A percentile compares a stretch with the other conserved stretches of the same genome.
Conservation (phyloP, 768 basidiomycete genomes). For the Agaricus sinodeliciosus region DNA sequence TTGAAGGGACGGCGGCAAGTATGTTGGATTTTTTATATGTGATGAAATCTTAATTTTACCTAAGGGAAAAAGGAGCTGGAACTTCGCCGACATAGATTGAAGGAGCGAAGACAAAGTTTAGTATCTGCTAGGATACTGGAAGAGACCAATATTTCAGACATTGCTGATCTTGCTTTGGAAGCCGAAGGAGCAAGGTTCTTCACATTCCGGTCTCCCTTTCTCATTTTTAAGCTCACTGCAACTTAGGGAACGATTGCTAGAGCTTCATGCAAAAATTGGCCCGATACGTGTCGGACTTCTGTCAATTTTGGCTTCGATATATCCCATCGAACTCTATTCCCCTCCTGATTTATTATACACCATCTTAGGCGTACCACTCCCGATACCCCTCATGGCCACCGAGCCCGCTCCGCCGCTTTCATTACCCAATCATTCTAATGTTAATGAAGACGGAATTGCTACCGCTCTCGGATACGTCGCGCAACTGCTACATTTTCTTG, state of each 20-base stretch:
- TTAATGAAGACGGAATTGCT: constrained; percentile 83
- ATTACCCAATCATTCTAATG: constrained; percentile 54
- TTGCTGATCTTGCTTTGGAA: background rate
- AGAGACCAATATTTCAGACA: constrained; percentile 8
- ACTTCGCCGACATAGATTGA: constrained; percentile 36
- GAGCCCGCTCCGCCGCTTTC: constrained; percentile 83
- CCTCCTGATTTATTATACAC: constrained; percentile 85
- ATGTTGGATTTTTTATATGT: constrained; percentile 15
- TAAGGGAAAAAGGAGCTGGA: constrained; percentile 26
- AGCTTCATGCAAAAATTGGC: constrained; percentile 42
- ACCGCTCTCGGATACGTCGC: constrained; percentile 90
- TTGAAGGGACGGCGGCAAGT: constrained; percentile 42
- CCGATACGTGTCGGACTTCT: constrained; percentile 59
- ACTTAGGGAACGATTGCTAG: constrained; percentile 39
- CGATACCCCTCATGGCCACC: constrained; percentile 67
- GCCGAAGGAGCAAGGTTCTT: constrained; percentile 17
- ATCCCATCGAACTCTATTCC: constrained; percentile 83
- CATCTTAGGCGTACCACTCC: constrained; percentile 83
- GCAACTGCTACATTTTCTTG: constrained; percentile 77
- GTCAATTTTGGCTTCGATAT: constrained; percentile 68
- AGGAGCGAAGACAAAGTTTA: constrained; percentile 36
- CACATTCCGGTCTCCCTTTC: constrained; percentile 11
- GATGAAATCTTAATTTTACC: constrained; percentile 1
- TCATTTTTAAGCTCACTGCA: constrained; percentile 12
- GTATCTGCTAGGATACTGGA: constrained; percentile 30